phyloP scores from a whole-genome alignment of 2,329 filamentous ascomycete genomes.

The Arthroderma sp. region DNA sequence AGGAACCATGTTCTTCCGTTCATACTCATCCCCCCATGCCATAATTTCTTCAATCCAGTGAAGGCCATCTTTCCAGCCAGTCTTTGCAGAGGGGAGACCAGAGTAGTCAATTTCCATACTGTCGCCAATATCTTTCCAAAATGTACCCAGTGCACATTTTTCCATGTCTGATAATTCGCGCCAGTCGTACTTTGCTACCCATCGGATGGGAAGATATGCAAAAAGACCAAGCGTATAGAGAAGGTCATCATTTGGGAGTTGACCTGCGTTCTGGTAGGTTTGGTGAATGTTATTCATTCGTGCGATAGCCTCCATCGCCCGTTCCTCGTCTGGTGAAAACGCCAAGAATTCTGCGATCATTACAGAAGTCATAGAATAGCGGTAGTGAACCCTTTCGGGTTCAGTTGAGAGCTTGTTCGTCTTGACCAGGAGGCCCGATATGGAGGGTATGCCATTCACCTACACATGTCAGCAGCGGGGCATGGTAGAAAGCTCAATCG shows the following conservation, averaged over 20 bases:
- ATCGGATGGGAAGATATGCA: constrained; percentile 46
- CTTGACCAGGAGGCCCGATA: constrained; percentile 36
- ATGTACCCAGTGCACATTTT: constrained; percentile 44
- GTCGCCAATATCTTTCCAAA: constrained; percentile 56
- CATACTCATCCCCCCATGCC: constrained; percentile 40
- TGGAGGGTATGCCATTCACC: constrained; percentile 34
- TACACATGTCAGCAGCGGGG: not conserved
- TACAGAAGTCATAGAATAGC: constrained; percentile 40
- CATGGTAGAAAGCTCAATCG: not conserved
- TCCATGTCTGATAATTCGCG: constrained; percentile 50
- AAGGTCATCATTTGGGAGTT: constrained; percentile 43
- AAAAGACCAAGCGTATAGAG: constrained; percentile 48
- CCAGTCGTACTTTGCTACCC: constrained; percentile 52
- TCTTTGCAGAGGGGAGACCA: constrained; percentile 22
- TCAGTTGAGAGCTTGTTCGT: constrained; percentile 37
- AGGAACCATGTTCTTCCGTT: constrained; percentile 41
- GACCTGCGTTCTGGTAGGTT: constrained; percentile 37
- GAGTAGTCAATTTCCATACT: constrained; percentile 48
- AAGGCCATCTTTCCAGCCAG: constrained; percentile 33
- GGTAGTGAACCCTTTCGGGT: constrained; percentile 36
- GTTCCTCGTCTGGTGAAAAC: constrained; percentile 21
- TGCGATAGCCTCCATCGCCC: constrained; percentile 35
- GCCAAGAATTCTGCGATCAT: constrained; percentile 35
- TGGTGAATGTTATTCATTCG: constrained; percentile 36
- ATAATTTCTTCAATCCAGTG: constrained; percentile 34